Base-by-base conservation (phyloP, 306 rosid genomes). In the Sphenostylis stenocarpa region DNA sequence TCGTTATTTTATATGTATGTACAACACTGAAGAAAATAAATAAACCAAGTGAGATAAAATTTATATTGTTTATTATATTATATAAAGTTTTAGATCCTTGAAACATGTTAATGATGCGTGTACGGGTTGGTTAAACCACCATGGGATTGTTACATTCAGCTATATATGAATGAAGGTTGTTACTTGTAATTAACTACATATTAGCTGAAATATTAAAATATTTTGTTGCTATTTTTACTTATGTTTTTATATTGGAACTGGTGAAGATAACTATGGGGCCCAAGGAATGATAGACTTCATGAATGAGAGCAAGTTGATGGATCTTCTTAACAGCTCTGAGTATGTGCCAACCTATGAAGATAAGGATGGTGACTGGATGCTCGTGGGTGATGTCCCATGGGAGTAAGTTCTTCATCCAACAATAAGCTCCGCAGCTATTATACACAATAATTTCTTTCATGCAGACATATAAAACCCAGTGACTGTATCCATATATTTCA, bases 311-410 rank as follows among this genome's bases (percentile, higher is more conserved):
- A 96, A 96, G 89, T 83, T 96, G 90, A 96, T 96, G 99, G 98
- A 96, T 90, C 96, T 96, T 79, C 94, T 92, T 44, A 92, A 92
- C 88, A 96, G 98, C 63, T 91, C 97, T 85, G 98, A 96, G 78
- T 96, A 96, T 86, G 98, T 96, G 84, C 99, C 99, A 70, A 87
- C 89, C 85, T 96, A 96, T 91, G 97, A 96, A 85, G 99, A 96
- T 86, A 96, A 91, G 96, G 98, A 96, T 80, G 96, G 99, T 17
- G 99, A 96, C 63, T 96, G 99, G 99, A 96, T 96, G 99, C 97
- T 96, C 73, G 99, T 95, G 74, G 99, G 99, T 47, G 99, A 95
- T 87, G 99, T 95, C 83, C 99, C 99, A 31, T 95, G 99, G 99
- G 89, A 91, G 99, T 96, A 86, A 86, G 98, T 84, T 78, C 77